Conservation (phyloP, 805 yeast species). For the Jamesozyma spencerorum region DNA sequence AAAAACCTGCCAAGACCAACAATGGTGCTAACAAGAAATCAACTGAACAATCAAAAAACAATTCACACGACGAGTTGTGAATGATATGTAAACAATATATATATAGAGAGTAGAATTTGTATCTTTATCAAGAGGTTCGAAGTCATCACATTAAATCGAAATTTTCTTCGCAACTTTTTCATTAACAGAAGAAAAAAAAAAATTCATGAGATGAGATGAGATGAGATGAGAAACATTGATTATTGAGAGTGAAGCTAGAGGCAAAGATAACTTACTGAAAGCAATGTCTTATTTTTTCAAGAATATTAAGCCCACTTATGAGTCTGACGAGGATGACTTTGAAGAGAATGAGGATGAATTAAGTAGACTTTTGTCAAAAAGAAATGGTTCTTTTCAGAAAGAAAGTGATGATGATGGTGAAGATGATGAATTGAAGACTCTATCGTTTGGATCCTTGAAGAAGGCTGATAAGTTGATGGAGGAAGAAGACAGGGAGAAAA, state of each 20-base stretch:
- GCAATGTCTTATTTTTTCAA: conserved; percentile 31
- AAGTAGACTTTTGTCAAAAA: conserved; percentile 34
- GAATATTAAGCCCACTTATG: conserved; percentile 22
- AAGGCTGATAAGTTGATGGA: conserved; percentile 40
- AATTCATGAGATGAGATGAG: conserved; percentile 10
- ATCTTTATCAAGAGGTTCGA: background rate
- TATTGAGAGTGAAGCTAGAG: background rate
- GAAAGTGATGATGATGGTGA: conserved; percentile 21
- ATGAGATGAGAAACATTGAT: conserved; percentile 5
- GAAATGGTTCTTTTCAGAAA: conserved; percentile 4
- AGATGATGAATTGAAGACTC: conserved; percentile 38
- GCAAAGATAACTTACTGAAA: no score
- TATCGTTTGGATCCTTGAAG: conserved; percentile 60
- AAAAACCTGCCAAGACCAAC: conserved; percentile 4
- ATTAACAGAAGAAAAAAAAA: background rate
- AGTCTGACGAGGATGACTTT: conserved; percentile 25
- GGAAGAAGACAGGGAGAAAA: conserved; percentile 29
- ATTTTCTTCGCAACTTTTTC: background rate
- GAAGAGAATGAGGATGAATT: conserved; percentile 13
- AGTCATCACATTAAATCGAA: no score
- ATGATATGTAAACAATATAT: no score
- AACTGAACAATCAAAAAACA: background rate
- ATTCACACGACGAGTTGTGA: conserved; percentile 7
- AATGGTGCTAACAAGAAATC: conserved; percentile 6
- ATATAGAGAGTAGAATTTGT: no score